phyloP scores from a whole-genome alignment of 116 monocot genomes.

The Papilionanthe hybrid region DNA sequence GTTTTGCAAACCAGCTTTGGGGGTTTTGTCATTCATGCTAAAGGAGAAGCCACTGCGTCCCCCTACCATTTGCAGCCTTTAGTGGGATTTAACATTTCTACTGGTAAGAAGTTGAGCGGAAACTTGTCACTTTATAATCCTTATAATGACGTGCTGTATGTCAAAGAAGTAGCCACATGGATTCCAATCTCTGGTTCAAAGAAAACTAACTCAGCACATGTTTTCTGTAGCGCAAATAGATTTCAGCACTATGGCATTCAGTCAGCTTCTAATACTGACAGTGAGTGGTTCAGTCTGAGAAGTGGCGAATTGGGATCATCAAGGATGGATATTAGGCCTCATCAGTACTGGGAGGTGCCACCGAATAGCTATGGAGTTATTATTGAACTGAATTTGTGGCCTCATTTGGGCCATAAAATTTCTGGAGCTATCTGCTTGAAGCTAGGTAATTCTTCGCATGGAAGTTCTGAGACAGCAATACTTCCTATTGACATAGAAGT shows the following conservation, averaged over 20 bases:
- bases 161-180: conserved; percentile 54
- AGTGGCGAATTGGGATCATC: conserved; percentile 13
- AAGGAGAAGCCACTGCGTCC: conserved; percentile 41
- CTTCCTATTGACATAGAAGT: conserved; percentile 61
- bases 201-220: conserved; percentile 24
- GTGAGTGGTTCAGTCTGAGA: conserved; percentile 17
- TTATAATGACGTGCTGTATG: conserved; percentile 43
- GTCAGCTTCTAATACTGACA: conserved; percentile 14
- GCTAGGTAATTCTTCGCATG: conserved; percentile 28
- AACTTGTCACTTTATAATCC: conserved; percentile 61
- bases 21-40: conserved; percentile 65
- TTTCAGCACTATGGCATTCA: conserved; percentile 7
- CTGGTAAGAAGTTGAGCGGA: conserved; percentile 22
- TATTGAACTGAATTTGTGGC: conserved; percentile 42
- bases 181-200: conserved; percentile 28
- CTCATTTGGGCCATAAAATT: conserved; percentile 39
- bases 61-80: conserved; percentile 52
- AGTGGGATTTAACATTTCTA: conserved; percentile 31
- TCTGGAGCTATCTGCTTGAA: conserved; percentile 64
- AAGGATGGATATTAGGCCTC: conserved; percentile 45
- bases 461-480: conserved; percentile 28
- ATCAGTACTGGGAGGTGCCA: conserved; percentile 39
- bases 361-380: conserved; percentile 32
- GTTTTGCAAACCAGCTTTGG: conserved; percentile 80
- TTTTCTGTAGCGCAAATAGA: conserved; percentile 36